Percentiles rank a stretch among this genome's conserved stretches.
Evolutionary conservation across 2,329 filamentous ascomycete species (phyloP).

Genomic region (Dactylellina leptospora): DNA sequence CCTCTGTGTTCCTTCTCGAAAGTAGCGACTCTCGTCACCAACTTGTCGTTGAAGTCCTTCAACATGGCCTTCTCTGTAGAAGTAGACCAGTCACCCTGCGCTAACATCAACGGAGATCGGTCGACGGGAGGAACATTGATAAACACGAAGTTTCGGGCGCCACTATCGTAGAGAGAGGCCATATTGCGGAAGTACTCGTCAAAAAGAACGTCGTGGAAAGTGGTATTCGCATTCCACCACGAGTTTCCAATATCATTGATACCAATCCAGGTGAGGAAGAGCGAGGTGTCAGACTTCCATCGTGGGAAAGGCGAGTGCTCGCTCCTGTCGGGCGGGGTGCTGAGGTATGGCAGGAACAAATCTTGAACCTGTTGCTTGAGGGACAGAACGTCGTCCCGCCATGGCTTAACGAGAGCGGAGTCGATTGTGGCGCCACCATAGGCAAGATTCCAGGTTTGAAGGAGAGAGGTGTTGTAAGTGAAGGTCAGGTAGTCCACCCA

Average conservation of each 20-base stretch:
- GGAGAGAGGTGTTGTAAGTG: constrained; percentile 62
- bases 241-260: constrained; percentile 68
- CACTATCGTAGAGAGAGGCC: constrained; percentile 64
- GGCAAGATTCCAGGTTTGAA: constrained; percentile 66
- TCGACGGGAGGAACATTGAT: constrained; percentile 70
- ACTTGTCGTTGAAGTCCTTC: constrained; percentile 64
- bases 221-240: constrained; percentile 59
- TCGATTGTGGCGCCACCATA: constrained; percentile 63
- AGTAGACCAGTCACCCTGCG: constrained; percentile 60
- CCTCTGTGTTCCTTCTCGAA: constrained; percentile 44
- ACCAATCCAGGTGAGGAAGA: constrained; percentile 67
- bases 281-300: constrained; percentile 63
- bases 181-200: constrained; percentile 62
- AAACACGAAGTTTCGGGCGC: constrained; percentile 69
- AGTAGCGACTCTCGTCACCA: constrained; percentile 65
- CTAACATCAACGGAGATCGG: constrained; percentile 64
- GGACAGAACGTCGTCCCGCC: constrained; percentile 59
- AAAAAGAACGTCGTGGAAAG: constrained; percentile 60
- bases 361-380: constrained; percentile 60
- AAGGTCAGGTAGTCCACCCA: constrained; percentile 66
- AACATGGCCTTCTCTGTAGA: constrained; percentile 63
- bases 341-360: constrained; percentile 60
- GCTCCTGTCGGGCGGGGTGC: constrained; percentile 57
- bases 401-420: constrained; percentile 60
- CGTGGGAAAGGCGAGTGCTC: constrained; percentile 57